These are phyloP conservation scores for Misopates orontium DNA, from an alignment of 257 asterid species.

Conservation along the genomic window DNA sequence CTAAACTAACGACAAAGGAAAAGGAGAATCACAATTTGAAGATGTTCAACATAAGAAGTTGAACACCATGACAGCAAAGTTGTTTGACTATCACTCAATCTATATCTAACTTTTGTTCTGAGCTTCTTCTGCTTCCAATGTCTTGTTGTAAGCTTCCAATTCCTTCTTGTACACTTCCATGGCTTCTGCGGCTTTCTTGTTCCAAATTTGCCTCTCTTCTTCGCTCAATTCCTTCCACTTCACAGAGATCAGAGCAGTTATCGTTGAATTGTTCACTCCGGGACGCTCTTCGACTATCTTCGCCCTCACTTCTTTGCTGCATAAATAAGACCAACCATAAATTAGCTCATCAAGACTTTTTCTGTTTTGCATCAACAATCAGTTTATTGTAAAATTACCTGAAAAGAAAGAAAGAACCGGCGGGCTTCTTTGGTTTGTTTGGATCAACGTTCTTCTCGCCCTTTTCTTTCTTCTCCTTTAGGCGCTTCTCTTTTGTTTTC, in stretches of 20 bases:
- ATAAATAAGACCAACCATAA: too few species aligned
- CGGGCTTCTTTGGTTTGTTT: slow-evolving; percentile 87
- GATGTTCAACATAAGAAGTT: slow-evolving; percentile 61
- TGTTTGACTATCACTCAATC: too few species aligned
- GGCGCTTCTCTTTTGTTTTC: slow-evolving; percentile 70
- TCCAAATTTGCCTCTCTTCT: slow-evolving; percentile 73
- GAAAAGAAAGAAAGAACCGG: slow-evolving; percentile 76
- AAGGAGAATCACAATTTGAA: background rate
- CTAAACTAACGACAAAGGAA: background rate
- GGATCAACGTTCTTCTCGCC: slow-evolving; percentile 58
- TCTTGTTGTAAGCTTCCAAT: slow-evolving; percentile 64
- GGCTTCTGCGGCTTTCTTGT: slow-evolving; percentile 63
- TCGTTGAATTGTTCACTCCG: slow-evolving; percentile 52
- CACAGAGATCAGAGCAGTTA: slow-evolving; percentile 70
- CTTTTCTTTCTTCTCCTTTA: slow-evolving; percentile 48
- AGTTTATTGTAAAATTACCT: too few species aligned
- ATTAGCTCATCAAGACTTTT: too few species aligned
- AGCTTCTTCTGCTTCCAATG: slow-evolving; percentile 46
- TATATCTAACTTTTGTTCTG: slow-evolving; percentile 16
- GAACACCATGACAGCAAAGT: too few species aligned
- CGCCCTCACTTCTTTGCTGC: slow-evolving; percentile 73
- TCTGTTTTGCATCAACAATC: too few species aligned
- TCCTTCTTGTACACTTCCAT: slow-evolving; percentile 84
- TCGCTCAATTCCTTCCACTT: slow-evolving; percentile 90
- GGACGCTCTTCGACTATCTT: slow-evolving; percentile 55